phyloP scores from a whole-genome alignment of 306 rosid genomes.

The Ziziphus jujuba region DNA sequence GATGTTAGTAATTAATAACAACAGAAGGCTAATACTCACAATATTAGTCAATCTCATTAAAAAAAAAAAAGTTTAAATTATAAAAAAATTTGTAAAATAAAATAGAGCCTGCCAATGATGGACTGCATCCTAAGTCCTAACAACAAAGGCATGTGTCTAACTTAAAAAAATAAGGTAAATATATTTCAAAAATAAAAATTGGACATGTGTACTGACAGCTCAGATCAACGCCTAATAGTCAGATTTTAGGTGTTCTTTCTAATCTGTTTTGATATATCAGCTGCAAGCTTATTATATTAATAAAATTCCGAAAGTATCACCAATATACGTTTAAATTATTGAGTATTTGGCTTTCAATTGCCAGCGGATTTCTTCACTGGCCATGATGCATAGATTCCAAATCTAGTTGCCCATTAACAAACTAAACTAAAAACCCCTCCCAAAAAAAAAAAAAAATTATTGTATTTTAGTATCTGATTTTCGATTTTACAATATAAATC shows the following conservation, averaged over 20 bases:
- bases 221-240: neutral
- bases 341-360: no score
- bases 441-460: neutral
- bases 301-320: no score
- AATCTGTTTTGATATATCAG: neutral
- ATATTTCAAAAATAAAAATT: neutral
- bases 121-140: neutral
- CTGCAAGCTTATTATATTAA: neutral
- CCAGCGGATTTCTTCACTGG: no score
- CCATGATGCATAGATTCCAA: no score
- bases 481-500: no score
- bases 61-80: neutral
- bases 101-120: neutral
- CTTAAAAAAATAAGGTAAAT: neutral
- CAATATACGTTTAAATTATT: no score
- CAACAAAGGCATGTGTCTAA: neutral
- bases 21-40: neutral
- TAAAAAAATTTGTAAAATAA: neutral
- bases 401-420: no score
- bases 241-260: neutral
- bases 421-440: no score
- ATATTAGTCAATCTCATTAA: neutral
- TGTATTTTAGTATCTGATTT: no score
- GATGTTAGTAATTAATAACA: no score
- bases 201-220: conserved; percentile 13